phyloP scores from a whole-genome alignment of 345 rosid species.

The Raphanus sativus region DNA sequence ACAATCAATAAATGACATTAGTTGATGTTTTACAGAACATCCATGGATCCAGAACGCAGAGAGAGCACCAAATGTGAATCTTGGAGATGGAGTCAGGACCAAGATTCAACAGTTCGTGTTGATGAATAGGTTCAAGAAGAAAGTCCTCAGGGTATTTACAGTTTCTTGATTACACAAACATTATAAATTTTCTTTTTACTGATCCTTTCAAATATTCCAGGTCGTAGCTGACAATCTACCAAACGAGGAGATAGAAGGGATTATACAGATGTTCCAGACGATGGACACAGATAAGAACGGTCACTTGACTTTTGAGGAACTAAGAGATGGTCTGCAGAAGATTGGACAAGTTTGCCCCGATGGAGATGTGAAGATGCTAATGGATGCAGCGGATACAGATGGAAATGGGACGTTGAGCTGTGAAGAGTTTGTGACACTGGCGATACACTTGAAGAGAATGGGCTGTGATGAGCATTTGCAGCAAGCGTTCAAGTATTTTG shows the following conservation, averaged over 20 bases:
- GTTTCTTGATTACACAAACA: constrained; percentile 1
- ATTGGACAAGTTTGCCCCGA: constrained; percentile 67
- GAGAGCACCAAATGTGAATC: constrained; percentile 58
- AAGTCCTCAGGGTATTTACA: constrained; percentile 60
- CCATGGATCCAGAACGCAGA: constrained; percentile 73
- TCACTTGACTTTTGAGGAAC: constrained; percentile 71
- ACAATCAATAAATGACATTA: background rate
- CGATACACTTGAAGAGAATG: constrained; percentile 68
- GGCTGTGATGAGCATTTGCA: constrained; percentile 64
- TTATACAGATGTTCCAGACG: constrained; percentile 58
- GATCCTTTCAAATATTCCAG: constrained; percentile 36
- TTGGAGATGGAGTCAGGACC: constrained; percentile 72
- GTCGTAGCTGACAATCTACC: constrained; percentile 84
- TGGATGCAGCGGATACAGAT: constrained; percentile 83
- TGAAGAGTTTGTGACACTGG: constrained; percentile 77
- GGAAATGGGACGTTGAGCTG: constrained; percentile 71
- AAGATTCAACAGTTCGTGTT: constrained; percentile 84
- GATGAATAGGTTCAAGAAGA: constrained; percentile 95
- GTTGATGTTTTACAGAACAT: constrained; percentile 49
- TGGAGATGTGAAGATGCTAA: constrained; percentile 69
- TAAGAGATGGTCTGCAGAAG: constrained; percentile 59
- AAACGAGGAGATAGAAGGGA: constrained; percentile 54
- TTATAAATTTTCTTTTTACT: background rate
- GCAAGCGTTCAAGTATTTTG: constrained; percentile 66
- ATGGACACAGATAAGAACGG: constrained; percentile 92